Evolutionary conservation across 1,284 basidiomycete species (phyloP).

Genomic region (Ganoderma sinense): DNA sequence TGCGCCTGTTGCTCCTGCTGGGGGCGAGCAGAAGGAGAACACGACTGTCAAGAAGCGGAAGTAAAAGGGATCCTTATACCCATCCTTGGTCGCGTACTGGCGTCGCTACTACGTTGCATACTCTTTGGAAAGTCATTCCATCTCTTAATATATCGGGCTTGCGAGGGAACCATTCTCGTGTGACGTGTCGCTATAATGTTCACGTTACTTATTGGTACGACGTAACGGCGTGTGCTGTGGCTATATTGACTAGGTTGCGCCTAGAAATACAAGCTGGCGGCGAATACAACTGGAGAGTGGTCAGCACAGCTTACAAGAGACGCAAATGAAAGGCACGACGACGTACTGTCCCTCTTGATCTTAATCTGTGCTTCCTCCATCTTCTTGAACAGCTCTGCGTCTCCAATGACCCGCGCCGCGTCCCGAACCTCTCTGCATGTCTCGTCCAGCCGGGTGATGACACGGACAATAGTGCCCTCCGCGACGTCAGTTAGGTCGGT

Average conservation of each 20-base stretch:
- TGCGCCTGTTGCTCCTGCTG: conserved; percentile 72
- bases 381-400: conserved; percentile 94
- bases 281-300: conserved; percentile 73
- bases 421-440: conserved; percentile 97
- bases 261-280: conserved; percentile 88
- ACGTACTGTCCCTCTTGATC: conserved; percentile 94
- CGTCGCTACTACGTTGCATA: conserved; percentile 30
- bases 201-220: not conserved
- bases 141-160: conserved; percentile 39
- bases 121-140: conserved; percentile 35
- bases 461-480: conserved; percentile 96
- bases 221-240: not conserved
- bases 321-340: not conserved
- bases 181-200: not conserved
- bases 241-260: not conserved
- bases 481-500: conserved; percentile 93
- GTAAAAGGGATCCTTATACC: conserved; percentile 38
- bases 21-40: conserved; percentile 68
- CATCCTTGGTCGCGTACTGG: conserved; percentile 24
- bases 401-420: conserved; percentile 97
- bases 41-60: conserved; percentile 63
- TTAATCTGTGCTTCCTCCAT: conserved; percentile 96
- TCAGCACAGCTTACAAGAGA: not conserved
- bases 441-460: conserved; percentile 96
- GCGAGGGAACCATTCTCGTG: conserved; percentile 28